These are phyloP conservation scores for Daldinia sp. DNA, from an alignment of 2,329 filamentous ascomycete genomes.

Conservation along the genomic window DNA sequence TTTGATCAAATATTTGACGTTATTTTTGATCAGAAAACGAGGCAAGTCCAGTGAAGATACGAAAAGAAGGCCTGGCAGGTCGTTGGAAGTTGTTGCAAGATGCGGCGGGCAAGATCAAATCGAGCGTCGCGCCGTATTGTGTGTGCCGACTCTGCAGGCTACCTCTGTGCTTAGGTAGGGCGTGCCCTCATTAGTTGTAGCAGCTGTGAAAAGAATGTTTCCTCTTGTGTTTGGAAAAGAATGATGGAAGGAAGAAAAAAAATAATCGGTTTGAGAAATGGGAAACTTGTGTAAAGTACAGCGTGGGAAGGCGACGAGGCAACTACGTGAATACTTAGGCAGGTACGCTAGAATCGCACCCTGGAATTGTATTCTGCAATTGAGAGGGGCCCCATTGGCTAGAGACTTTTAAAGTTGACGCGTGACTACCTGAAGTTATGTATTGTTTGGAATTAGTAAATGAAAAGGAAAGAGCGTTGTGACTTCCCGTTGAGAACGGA, in stretches of 20 bases:
- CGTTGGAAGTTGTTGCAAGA: not conserved
- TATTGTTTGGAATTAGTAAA: not conserved
- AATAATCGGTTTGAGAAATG: not conserved
- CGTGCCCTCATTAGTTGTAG: not conserved
- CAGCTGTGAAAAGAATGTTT: not conserved
- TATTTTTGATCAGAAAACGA: not conserved
- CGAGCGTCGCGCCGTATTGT: constrained; percentile 24
- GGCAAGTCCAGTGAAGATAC: not conserved
- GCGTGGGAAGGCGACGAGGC: not conserved
- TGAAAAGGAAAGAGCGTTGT: not conserved
- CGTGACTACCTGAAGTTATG: not conserved
- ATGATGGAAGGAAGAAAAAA: not conserved
- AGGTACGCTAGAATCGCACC: not conserved
- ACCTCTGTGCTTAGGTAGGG: not conserved
- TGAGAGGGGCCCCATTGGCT: not conserved
- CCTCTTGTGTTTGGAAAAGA: not conserved
- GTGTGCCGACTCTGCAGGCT: constrained; percentile 24
- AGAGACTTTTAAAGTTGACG: not conserved
- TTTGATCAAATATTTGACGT: not conserved
- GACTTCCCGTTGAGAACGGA: not conserved
- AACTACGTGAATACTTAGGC: not conserved
- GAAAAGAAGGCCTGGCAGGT: not conserved
- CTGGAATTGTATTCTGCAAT: not conserved
- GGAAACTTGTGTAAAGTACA: not conserved
- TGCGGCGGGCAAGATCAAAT: constrained; percentile 19